Evolutionary conservation across 805 yeast genomes (phyloP).

Genomic region (Blastobotrys terrestris): DNA sequence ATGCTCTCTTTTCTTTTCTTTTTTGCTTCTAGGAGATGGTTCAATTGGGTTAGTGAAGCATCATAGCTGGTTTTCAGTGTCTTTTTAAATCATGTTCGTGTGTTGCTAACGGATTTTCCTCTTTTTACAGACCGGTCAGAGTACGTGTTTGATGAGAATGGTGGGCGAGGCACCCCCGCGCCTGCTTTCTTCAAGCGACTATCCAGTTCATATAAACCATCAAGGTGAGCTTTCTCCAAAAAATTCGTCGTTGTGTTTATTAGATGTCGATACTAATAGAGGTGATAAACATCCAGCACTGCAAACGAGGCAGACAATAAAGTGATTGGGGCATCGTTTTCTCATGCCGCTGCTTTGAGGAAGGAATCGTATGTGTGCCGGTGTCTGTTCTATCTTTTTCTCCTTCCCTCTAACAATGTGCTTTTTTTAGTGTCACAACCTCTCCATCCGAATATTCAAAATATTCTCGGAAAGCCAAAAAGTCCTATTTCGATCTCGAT

Average conservation of each 20-base stretch:
- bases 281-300: no score
- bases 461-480: no score
- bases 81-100: not conserved
- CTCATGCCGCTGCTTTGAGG: constrained; percentile 40
- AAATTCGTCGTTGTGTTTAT: no score
- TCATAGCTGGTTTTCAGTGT: no score
- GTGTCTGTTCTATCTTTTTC: no score
- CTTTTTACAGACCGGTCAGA: constrained; percentile 35
- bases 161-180: constrained; percentile 58
- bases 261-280: no score
- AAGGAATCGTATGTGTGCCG: no score
- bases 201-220: no score
- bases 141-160: constrained; percentile 60
- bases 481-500: constrained; percentile 61
- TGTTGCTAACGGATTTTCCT: no score
- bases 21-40: constrained; percentile 42
- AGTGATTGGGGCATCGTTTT: constrained; percentile 50
- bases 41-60: constrained; percentile 27
- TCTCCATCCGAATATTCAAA: constrained; percentile 18
- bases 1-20: no score
- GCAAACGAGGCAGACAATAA: constrained; percentile 35
- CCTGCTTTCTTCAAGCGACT: constrained; percentile 43
- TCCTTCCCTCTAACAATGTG: not conserved
- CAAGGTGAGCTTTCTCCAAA: no score
- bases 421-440: not conserved